A percentile compares a stretch with the other conserved stretches of the same genome.
Evolutionary conservation across 2,329 filamentous ascomycete genomes (phyloP).

Genomic region (Aspergillus tubingensis): DNA sequence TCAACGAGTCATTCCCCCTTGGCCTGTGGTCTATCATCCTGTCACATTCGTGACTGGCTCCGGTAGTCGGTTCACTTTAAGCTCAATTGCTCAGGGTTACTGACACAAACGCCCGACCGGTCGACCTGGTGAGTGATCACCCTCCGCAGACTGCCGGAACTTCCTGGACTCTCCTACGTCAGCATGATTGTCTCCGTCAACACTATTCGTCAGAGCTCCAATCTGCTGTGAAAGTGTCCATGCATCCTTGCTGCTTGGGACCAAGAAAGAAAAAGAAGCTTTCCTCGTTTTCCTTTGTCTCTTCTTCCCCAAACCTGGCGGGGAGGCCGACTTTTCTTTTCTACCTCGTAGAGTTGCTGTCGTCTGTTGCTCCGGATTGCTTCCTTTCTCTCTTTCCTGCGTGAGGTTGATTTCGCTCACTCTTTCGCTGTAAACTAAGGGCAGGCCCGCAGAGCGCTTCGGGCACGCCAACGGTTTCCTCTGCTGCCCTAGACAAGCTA

Average conservation of each 20-base stretch:
- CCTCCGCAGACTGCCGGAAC: constrained; percentile 14
- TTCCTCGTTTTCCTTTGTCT: background rate
- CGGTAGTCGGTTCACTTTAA: background rate
- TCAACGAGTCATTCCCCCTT: constrained; percentile 11
- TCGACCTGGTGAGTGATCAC: too few relatives aligned
- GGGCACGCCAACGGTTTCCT: constrained; percentile 4
- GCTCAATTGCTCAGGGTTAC: background rate
- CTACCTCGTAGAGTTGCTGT: background rate
- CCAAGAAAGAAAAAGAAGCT: constrained; percentile 4
- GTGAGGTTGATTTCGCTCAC: constrained; percentile 7
- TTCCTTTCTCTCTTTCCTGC: constrained; percentile 6
- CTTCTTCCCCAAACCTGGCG: constrained; percentile 1
- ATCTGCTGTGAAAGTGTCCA: background rate
- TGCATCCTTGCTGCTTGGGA: constrained; percentile 3
- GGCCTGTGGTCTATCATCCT: background rate
- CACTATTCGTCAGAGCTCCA: background rate
- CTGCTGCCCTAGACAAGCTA: constrained; percentile 12
- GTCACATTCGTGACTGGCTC: background rate
- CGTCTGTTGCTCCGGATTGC: background rate
- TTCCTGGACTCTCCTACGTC: constrained; percentile 34
- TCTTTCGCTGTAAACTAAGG: constrained; percentile 8
- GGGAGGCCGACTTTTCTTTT: background rate
- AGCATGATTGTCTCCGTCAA: constrained; percentile 31
- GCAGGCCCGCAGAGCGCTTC: constrained; percentile 6
- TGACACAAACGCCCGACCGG: background rate